Evolutionary conservation across 768 basidiomycete species (phyloP), one percentile per base, ranked within the genome.

Genomic region (Russula brevipes): DNA sequence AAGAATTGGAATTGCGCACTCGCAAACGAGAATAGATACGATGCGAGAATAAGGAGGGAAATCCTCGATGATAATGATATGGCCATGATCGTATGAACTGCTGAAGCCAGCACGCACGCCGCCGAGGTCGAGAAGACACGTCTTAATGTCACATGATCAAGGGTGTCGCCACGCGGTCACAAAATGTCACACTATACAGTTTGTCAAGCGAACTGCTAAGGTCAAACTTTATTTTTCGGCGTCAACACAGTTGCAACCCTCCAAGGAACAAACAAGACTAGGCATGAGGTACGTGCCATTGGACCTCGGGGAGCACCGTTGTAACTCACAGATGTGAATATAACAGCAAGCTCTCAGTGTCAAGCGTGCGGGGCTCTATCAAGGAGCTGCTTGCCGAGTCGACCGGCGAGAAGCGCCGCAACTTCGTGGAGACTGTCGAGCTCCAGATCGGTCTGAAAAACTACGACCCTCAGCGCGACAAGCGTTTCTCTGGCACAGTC

Each of bases 401-500:
- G 71, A 89, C 78, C 69, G 88, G 88, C 79, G 93, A 94, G 77
- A 89, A 91, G 80, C 89, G 84, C 78, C 86, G 94, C 71, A 94
- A 96, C 77, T 96, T 94, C 74, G 85, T 94, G 67, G 94, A 96
- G 83, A 97, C 94, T 61, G 87, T 96, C 73, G 94, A 97, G 77
- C 84, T 97, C 70, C 94, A 96, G 77, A 91, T 97, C 70, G 94
- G 94, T 70, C 84, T 97, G 73, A 97, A 96, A 83, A 97, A 97
- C 85, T 97, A 97, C 81, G 94, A 99, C 78, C 96, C 97, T 70
- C 97, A 98, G 86, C 83, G 97, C 68, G 97, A 99, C 79, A 99
- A 98, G 83, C 97, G 97, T 93, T 98, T 99, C 91, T 95, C 93
- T 68, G 94, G 94, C 73, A 97, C 94, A 55, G 93, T 96, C 79